Conservation (phyloP, 768 basidiomycete species). For the Boletus rubroflammeus region DNA sequence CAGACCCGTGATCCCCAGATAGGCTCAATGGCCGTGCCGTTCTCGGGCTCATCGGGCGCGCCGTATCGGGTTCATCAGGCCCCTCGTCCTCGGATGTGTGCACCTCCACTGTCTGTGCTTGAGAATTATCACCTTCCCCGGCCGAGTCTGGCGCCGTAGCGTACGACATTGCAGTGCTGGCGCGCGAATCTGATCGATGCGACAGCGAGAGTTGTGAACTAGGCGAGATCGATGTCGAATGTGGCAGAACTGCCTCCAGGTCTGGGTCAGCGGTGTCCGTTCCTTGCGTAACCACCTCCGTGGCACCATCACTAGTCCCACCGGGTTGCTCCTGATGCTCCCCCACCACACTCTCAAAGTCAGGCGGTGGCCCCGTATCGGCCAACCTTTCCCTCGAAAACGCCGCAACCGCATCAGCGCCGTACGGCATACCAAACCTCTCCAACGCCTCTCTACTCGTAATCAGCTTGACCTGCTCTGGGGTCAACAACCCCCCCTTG, state of each 20-base stretch:
- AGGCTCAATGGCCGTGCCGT: conserved; percentile 17
- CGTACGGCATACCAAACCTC: conserved; percentile 74
- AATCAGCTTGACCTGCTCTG: conserved; percentile 62
- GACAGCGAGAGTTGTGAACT: background rate
- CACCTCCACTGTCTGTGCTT: background rate
- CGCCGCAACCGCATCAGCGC: conserved; percentile 61
- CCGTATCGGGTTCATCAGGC: conserved; percentile 8
- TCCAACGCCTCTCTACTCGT: conserved; percentile 63
- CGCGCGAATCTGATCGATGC: conserved; percentile 4
- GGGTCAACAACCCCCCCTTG: conserved; percentile 38
- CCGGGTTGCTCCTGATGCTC: background rate
- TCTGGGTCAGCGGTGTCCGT: background rate
- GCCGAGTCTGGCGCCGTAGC: conserved; percentile 6
- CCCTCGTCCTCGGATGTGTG: conserved; percentile 1
- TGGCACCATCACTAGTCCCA: background rate
- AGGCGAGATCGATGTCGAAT: background rate
- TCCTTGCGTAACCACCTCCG: background rate
- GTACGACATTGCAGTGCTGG: conserved; percentile 16
- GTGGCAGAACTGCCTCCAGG: background rate
- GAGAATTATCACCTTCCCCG: background rate
- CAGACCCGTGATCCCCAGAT: background rate
- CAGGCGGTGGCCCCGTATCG: conserved; percentile 42
- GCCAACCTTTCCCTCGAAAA: conserved; percentile 46
- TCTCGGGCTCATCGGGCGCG: conserved; percentile 12
- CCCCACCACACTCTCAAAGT: conserved; percentile 39